These are phyloP conservation scores for Plasmodium billcollinsi DNA, from an alignment of 169 alveolate genomes.

Conservation along the genomic window DNA sequence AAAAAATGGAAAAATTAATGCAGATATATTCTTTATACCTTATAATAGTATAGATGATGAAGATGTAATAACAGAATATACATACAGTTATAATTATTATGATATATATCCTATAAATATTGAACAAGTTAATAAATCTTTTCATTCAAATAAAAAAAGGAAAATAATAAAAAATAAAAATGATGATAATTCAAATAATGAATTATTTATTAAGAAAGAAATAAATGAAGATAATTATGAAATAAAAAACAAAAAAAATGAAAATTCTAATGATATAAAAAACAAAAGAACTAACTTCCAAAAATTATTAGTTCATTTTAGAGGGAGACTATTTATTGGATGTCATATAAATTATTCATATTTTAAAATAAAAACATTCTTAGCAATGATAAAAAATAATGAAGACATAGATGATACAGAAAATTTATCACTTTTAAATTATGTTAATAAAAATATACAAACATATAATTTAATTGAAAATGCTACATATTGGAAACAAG, in stretches of 20 bases:
- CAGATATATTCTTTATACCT: constrained; percentile 64
- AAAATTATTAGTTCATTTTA: constrained; percentile 59
- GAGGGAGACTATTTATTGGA: constrained; percentile 70
- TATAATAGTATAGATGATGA: constrained; percentile 42
- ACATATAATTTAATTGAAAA: constrained; percentile 43
- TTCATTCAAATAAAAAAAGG: constrained; percentile 36
- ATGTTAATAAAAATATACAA: constrained; percentile 54
- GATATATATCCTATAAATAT: constrained; percentile 43
- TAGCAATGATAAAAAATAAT: constrained; percentile 17
- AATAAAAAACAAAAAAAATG: constrained; percentile 7
- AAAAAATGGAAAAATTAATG: constrained; percentile 42
- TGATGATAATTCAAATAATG: neutral
- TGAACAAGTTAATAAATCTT: constrained; percentile 24
- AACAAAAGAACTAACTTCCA: constrained; percentile 2
- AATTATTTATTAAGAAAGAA: constrained; percentile 14
- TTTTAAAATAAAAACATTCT: constrained; percentile 48
- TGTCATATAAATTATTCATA: constrained; percentile 31
- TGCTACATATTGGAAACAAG: constrained; percentile 74
- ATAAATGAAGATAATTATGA: neutral
- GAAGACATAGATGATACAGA: neutral
- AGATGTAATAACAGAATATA: constrained; percentile 48
- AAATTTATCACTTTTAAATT: neutral
- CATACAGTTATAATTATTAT: constrained; percentile 52
- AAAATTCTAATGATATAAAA: neutral
- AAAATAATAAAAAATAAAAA: neutral